Conservation (phyloP, 2,329 filamentous ascomycete species). For the Botryotinia globosa region DNA sequence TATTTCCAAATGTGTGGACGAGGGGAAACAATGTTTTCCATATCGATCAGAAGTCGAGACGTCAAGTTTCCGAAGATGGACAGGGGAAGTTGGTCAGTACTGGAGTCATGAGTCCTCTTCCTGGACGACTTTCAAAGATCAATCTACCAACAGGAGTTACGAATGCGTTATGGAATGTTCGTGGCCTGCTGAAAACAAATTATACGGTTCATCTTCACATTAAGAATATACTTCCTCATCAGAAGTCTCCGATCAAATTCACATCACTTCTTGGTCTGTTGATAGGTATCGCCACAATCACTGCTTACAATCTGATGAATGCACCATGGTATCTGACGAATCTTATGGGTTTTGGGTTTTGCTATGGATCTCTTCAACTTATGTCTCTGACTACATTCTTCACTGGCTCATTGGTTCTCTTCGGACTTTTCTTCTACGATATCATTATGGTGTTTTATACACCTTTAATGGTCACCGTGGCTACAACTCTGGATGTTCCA, state of each 20-base stretch:
- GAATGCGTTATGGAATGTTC: constrained; percentile 48
- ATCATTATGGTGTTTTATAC: constrained; percentile 91
- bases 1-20: constrained; percentile 72
- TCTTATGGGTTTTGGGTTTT: constrained; percentile 81
- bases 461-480: constrained; percentile 83
- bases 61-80: constrained; percentile 27
- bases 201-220: constrained; percentile 45
- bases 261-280: constrained; percentile 35
- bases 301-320: constrained; percentile 33
- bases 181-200: constrained; percentile 49
- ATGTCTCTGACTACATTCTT: constrained; percentile 86
- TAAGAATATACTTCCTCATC: constrained; percentile 30
- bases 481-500: constrained; percentile 83
- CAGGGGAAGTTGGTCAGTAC: neutral
- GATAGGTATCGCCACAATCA: constrained; percentile 32
- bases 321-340: constrained; percentile 63
- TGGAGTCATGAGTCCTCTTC: constrained; percentile 41
- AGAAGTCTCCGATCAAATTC: constrained; percentile 25
- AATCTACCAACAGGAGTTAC: constrained; percentile 34
- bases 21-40: constrained; percentile 50
- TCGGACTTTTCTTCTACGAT: constrained; percentile 87
- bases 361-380: constrained; percentile 75
- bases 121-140: constrained; percentile 41
- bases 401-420: constrained; percentile 74
- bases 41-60: constrained; percentile 40